Percentiles rank a stretch among this genome's conserved stretches.
Conservation (phyloP, 1,284 basidiomycete genomes). For the Rhodotorula sp. region DNA sequence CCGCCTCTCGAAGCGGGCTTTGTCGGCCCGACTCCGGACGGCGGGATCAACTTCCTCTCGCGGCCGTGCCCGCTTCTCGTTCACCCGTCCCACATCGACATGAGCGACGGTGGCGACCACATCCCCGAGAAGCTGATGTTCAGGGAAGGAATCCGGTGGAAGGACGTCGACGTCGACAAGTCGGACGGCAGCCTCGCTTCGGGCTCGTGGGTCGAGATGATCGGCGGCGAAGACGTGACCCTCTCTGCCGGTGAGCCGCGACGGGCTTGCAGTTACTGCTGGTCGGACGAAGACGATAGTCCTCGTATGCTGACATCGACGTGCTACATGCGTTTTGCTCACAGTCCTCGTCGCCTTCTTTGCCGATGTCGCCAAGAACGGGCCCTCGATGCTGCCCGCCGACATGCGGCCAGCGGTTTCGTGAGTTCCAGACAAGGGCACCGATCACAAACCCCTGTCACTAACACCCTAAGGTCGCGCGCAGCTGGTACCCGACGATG, state of each 20-base stretch:
- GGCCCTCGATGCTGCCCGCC: conserved; percentile 20
- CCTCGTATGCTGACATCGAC: background rate
- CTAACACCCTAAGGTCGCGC: background rate
- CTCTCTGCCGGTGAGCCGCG: background rate
- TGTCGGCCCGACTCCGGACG: background rate
- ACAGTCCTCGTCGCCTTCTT: conserved; percentile 37
- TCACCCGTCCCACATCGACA: conserved; percentile 22
- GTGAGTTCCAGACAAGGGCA: background rate
- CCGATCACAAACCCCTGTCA: no score
- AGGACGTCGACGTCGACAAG: conserved; percentile 15
- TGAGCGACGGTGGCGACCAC: conserved; percentile 1
- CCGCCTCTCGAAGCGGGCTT: background rate
- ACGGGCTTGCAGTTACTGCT: no score
- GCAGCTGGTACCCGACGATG: conserved; percentile 38
- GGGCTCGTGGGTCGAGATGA: conserved; percentile 35
- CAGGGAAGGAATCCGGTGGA: conserved; percentile 24
- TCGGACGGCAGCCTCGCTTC: conserved; percentile 16
- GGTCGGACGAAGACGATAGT: background rate
- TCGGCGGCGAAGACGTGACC: conserved; percentile 28
- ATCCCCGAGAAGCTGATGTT: conserved; percentile 15
- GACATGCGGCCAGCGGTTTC: conserved; percentile 13
- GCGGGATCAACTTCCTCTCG: conserved; percentile 14
- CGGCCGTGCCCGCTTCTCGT: conserved; percentile 26
- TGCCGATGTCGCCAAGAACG: conserved; percentile 37
- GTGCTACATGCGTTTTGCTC: background rate